Evolutionary conservation across 202 grass and related monocot species (phyloP).

Genomic region (Elaeis oleifera): DNA sequence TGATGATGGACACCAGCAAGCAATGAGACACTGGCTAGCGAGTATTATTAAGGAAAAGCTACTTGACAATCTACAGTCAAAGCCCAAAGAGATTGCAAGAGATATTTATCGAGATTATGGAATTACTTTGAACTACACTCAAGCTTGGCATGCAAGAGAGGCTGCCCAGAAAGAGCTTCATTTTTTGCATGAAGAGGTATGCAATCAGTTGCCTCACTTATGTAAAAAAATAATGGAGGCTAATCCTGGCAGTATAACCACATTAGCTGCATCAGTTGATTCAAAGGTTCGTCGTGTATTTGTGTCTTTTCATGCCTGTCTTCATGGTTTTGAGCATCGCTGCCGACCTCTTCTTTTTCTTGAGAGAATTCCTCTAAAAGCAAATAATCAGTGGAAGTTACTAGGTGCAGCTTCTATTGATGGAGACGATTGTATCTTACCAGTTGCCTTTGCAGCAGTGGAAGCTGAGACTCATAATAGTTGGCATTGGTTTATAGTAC

Average conservation of each 20-base stretch:
- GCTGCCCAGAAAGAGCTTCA: slow-evolving; percentile 89
- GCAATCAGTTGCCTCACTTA: slow-evolving; percentile 84
- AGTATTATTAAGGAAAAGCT: slow-evolving; percentile 93
- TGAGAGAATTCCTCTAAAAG: slow-evolving; percentile 89
- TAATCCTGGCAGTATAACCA: slow-evolving; percentile 79
- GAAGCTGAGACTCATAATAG: slow-evolving; percentile 93
- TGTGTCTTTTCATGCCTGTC: slow-evolving; percentile 90
- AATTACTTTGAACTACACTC: slow-evolving; percentile 78
- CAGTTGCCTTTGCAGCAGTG: slow-evolving; percentile 84
- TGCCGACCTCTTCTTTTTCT: slow-evolving; percentile 91
- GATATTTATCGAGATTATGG: slow-evolving; percentile 89
- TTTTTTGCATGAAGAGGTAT: slow-evolving; percentile 78
- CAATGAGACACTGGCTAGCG: slow-evolving; percentile 87
- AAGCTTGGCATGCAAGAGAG: slow-evolving; percentile 90
- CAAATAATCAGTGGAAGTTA: slow-evolving; percentile 83
- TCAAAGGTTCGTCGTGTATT: slow-evolving; percentile 87
- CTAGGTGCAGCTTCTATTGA: slow-evolving; percentile 80
- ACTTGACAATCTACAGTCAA: slow-evolving; percentile 51
- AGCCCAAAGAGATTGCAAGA: slow-evolving; percentile 82
- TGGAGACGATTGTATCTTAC: slow-evolving; percentile 83
- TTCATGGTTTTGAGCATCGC: slow-evolving; percentile 74
- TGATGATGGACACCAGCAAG: slow-evolving; percentile 67
- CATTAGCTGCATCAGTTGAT: slow-evolving; percentile 63
- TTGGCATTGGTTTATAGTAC: slow-evolving; percentile 92
- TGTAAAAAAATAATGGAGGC: slow-evolving; percentile 74